Percentiles rank a stretch among this genome's conserved stretches.
Evolutionary conservation across 768 basidiomycete genomes (phyloP).

Genomic region (Basidioascus undulatus): DNA sequence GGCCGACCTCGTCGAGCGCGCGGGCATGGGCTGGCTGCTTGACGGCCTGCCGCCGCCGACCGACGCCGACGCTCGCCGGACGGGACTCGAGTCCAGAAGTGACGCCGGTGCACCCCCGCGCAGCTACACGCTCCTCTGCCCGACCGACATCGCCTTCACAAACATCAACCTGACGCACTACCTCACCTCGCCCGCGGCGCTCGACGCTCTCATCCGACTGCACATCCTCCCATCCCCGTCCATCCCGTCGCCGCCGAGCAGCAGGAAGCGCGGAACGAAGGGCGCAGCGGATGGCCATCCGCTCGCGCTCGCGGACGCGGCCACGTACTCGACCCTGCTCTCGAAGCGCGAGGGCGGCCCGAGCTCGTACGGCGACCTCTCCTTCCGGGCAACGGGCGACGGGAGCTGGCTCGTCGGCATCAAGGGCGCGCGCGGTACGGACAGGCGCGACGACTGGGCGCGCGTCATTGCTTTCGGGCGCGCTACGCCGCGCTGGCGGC

Average conservation of each 20-base stretch:
- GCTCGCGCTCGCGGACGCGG: conserved; percentile 40
- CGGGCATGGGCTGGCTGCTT: conserved; percentile 73
- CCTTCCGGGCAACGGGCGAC: conserved; percentile 33
- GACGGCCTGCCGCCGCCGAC: conserved; percentile 30
- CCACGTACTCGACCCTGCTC: conserved; percentile 50
- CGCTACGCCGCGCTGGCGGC: conserved; percentile 32
- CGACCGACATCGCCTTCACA: conserved; percentile 79
- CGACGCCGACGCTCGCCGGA: conserved; percentile 17
- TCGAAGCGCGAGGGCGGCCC: conserved; percentile 21
- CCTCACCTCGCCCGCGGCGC: conserved; percentile 13
- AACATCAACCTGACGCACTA: conserved; percentile 46
- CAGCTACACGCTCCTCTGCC: conserved; percentile 81
- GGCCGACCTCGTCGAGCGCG: conserved; percentile 55
- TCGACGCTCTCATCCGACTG: conserved; percentile 18
- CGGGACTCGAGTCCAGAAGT: conserved; percentile 14
- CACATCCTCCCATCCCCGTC: conserved; percentile 19
- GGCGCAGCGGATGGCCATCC: no score
- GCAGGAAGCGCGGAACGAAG: conserved; percentile 44
- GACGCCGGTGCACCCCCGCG: conserved; percentile 13
- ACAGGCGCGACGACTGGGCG: conserved; percentile 22
- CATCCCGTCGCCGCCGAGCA: conserved; percentile 17
- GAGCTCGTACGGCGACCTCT: conserved; percentile 52
- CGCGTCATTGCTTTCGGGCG: conserved; percentile 18
- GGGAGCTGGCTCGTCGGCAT: conserved; percentile 22
- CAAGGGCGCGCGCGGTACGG: conserved; percentile 19